phyloP scores from a whole-genome alignment of 148 eudicot species.

The Fagopyrum homotropicum region DNA sequence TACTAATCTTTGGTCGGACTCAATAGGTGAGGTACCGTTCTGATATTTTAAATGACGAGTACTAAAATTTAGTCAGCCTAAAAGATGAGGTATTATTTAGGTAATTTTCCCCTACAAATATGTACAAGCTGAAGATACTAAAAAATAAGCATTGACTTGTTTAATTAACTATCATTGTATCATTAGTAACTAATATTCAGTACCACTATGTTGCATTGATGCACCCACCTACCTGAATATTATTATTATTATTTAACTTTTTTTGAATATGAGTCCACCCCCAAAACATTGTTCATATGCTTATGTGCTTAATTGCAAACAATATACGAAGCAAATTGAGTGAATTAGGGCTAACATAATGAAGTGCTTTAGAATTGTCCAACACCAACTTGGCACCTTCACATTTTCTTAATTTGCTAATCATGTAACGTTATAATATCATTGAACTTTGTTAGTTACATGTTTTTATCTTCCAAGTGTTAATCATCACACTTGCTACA shows the following conservation, averaged over 20 bases:
- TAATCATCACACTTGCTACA: background rate
- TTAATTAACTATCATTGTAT: too few species aligned
- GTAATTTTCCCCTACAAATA: too few species aligned
- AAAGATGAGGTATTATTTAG: too few species aligned
- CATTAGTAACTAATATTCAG: too few species aligned
- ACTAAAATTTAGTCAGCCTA: too few species aligned
- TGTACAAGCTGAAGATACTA: too few species aligned
- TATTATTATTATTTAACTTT: background rate
- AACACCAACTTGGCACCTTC: background rate
- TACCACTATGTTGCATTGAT: too few species aligned
- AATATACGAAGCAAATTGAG: background rate
- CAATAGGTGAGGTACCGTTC: too few species aligned
- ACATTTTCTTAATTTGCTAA: background rate
- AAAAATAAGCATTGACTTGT: too few species aligned
- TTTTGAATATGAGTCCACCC: background rate
- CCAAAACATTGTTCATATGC: background rate
- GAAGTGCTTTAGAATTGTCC: conserved; percentile 1
- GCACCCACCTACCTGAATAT: background rate
- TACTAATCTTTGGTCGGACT: too few species aligned
- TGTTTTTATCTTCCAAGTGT: background rate
- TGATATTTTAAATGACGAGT: too few species aligned
- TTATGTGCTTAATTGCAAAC: background rate
- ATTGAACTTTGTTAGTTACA: background rate
- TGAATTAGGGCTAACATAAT: background rate
- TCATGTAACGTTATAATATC: background rate